phyloP scores from a whole-genome alignment of 306 rosid species.

The Mucuna pruriens region DNA sequence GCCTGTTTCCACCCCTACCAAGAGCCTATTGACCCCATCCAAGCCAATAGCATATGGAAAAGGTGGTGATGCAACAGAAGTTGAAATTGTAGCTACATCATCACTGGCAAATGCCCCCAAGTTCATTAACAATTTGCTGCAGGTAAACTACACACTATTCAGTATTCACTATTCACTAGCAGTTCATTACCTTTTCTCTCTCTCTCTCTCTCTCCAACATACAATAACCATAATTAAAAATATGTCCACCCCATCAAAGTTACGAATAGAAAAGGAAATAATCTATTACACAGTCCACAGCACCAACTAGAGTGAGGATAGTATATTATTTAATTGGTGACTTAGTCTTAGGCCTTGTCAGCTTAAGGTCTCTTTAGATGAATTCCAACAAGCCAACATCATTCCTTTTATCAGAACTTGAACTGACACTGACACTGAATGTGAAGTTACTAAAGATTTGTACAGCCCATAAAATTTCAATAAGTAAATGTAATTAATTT shows the following conservation, averaged over 20 bases:
- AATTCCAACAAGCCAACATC: slow-evolving; percentile 17
- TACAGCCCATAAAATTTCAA: slow-evolving; percentile 1
- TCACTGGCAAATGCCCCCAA: too few relatives aligned
- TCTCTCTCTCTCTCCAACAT: too few relatives aligned
- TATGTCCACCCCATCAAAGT: neutral
- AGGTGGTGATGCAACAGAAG: too few relatives aligned
- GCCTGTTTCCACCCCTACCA: too few relatives aligned
- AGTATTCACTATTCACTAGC: too few relatives aligned
- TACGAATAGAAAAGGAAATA: slow-evolving; percentile 7
- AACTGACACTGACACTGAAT: slow-evolving; percentile 11
- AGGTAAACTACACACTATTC: too few relatives aligned
- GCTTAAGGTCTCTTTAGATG: neutral
- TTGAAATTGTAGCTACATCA: too few relatives aligned
- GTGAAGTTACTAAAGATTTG: neutral
- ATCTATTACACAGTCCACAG: neutral
- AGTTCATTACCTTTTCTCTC: too few relatives aligned
- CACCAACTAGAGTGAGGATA: slow-evolving; percentile 17
- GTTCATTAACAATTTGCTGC: too few relatives aligned
- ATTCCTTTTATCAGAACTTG: slow-evolving; percentile 23
- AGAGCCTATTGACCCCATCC: too few relatives aligned
- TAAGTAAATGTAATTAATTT: slow-evolving; percentile 10
- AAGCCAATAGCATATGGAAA: too few relatives aligned
- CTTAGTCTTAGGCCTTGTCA: neutral
- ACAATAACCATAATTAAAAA: slow-evolving; percentile 14
- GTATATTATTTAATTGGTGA: neutral